phyloP scores from a whole-genome alignment of 495 filamentous ascomycete species.

The Cudoniella acicularis region DNA sequence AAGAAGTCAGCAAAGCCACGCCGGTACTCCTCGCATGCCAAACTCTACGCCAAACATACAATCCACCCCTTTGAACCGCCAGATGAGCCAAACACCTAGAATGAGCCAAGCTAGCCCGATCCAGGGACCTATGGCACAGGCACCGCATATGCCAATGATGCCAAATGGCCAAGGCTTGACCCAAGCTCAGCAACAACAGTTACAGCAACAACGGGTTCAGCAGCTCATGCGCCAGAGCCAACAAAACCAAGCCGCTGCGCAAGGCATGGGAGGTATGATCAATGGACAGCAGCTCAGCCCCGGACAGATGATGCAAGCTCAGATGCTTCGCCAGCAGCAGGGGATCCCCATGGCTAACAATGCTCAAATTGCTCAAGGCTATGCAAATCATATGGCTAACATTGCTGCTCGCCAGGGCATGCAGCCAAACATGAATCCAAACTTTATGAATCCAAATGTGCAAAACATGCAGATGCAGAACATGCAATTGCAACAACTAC shows the following conservation, averaged over 20 bases:
- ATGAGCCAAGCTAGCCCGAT: slow-evolving; percentile 69
- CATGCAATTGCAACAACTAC: slow-evolving; percentile 27
- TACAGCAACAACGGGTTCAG: slow-evolving; percentile 26
- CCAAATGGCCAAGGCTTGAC: slow-evolving; percentile 3
- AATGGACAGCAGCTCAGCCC: slow-evolving; percentile 28
- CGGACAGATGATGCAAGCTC: slow-evolving; percentile 28
- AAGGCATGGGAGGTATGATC: slow-evolving; percentile 18
- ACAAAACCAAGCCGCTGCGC: slow-evolving; percentile 3
- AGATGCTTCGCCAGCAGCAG: slow-evolving; percentile 23
- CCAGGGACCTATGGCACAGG: slow-evolving; percentile 54
- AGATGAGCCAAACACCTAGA: slow-evolving; percentile 65
- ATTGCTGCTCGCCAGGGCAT: slow-evolving; percentile 8
- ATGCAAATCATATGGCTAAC: slow-evolving; percentile 23
- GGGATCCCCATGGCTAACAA: slow-evolving; percentile 11
- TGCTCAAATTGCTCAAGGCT: slow-evolving; percentile 25
- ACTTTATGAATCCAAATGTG: slow-evolving; percentile 30
- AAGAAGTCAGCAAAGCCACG: slow-evolving; percentile 75
- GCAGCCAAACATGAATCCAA: slow-evolving; percentile 21
- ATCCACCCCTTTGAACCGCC: slow-evolving; percentile 65
- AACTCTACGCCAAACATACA: slow-evolving; percentile 79
- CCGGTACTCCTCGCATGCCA: slow-evolving; percentile 78
- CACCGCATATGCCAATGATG: slow-evolving; percentile 47
- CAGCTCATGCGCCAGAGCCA: slow-evolving; percentile 16
- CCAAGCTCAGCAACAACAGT: slow-evolving; percentile 20
- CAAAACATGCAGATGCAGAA: slow-evolving; percentile 31